These are phyloP conservation scores for Aspergillus pseudoviridinutans DNA, from an alignment of 2,329 filamentous ascomycete genomes.

Conservation along the genomic window DNA sequence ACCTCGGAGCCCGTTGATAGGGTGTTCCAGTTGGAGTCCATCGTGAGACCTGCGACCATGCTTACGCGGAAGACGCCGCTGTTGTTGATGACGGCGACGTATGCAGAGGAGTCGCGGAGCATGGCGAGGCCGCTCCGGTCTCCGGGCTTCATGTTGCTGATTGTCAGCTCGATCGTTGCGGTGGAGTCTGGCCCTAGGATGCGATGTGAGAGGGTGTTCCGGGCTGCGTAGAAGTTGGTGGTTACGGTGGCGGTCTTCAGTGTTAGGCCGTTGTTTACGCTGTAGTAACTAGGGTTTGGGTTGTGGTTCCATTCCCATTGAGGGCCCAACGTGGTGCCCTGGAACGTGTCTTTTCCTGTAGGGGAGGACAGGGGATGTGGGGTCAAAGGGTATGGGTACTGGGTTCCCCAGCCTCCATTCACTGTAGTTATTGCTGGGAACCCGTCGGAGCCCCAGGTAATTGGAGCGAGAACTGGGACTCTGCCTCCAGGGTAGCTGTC, in stretches of 20 bases:
- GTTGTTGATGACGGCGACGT: slow-evolving; percentile 48
- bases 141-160: slow-evolving; percentile 47
- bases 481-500: slow-evolving; percentile 55
- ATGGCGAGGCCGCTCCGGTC: slow-evolving; percentile 51
- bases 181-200: slow-evolving; percentile 39
- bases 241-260: slow-evolving; percentile 52
- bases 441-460: slow-evolving; percentile 51
- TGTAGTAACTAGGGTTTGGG: slow-evolving; percentile 49
- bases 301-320: slow-evolving; percentile 63
- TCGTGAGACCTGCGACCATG: slow-evolving; percentile 37
- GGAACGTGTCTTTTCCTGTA: slow-evolving; percentile 47
- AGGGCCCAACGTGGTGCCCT: slow-evolving; percentile 38
- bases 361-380: slow-evolving; percentile 23
- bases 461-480: slow-evolving; percentile 54
- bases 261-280: slow-evolving; percentile 43
- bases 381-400: slow-evolving; percentile 29
- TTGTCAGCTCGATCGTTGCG: slow-evolving; percentile 51
- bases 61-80: slow-evolving; percentile 27
- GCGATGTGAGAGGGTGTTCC: slow-evolving; percentile 42
- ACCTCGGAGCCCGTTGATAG: slow-evolving; percentile 25
- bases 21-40: slow-evolving; percentile 34
- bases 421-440: slow-evolving; percentile 46
- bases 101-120: slow-evolving; percentile 53
- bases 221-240: slow-evolving; percentile 44
- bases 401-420: slow-evolving; percentile 47